Conservation (phyloP, 306 rosid genomes). For the Glycine latifolia region DNA sequence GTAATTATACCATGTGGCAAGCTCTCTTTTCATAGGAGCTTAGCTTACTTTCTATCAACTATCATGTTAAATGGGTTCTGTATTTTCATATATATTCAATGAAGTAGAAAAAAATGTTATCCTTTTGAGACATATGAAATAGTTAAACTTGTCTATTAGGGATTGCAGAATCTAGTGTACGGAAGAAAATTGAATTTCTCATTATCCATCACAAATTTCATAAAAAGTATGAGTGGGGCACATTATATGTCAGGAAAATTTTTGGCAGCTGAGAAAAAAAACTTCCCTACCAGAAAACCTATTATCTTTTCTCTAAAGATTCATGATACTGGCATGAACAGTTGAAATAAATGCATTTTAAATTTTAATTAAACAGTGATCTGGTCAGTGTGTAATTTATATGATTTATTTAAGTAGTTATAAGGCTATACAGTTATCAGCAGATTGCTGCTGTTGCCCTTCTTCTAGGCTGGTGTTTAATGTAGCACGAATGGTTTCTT, state of each 20-base stretch:
- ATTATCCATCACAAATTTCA: conserved; percentile 10
- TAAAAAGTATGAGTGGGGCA: neutral
- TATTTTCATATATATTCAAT: conserved; percentile 32
- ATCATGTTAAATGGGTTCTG: neutral
- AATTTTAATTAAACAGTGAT: neutral
- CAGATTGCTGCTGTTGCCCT: conserved; percentile 9
- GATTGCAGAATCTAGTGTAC: conserved; percentile 16
- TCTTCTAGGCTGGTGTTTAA: neutral
- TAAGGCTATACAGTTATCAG: conserved; percentile 7
- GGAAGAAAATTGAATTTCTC: conserved; percentile 30
- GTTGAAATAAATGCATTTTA: conserved; percentile 5
- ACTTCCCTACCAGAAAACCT: neutral
- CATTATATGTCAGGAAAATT: neutral
- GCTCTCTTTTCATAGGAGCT: conserved; percentile 25
- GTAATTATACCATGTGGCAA: conserved; percentile 18
- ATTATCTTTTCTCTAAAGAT: neutral
- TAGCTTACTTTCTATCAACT: conserved; percentile 8
- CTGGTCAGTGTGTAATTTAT: conserved; percentile 1
- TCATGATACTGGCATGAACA: neutral
- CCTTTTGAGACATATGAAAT: conserved; percentile 25
- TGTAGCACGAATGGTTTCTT: conserved; percentile 1
- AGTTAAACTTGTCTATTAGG: conserved; percentile 37
- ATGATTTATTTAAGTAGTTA: neutral
- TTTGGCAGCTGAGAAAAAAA: conserved; percentile 9
- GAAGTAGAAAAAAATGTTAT: conserved; percentile 17